A percentile compares a stretch with the other conserved stretches of the same genome.
Conservation (phyloP, 2,329 filamentous ascomycete species). For the Malbranchea cinnamomea region DNA sequence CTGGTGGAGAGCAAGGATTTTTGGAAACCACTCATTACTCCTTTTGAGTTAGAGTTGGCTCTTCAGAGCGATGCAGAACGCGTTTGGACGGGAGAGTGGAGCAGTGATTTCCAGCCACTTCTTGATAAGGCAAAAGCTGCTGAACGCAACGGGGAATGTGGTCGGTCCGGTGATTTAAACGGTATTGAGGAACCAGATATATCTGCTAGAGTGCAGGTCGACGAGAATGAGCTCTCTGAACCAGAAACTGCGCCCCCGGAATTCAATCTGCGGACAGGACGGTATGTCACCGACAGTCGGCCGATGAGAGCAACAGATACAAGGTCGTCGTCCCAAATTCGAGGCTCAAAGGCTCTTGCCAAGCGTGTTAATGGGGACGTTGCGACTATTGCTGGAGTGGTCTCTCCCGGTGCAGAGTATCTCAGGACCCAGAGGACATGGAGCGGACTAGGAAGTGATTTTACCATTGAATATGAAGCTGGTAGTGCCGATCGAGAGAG, state of each 20-base stretch:
- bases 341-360: constrained; percentile 39
- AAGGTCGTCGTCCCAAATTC: constrained; percentile 14
- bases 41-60: constrained; percentile 75
- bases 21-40: constrained; percentile 82
- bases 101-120: constrained; percentile 65
- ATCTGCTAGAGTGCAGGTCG: constrained; percentile 27
- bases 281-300: constrained; percentile 58
- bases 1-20: constrained; percentile 80
- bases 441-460: constrained; percentile 84
- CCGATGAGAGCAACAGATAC: constrained; percentile 25
- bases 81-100: constrained; percentile 80
- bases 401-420: constrained; percentile 86
- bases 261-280: constrained; percentile 81
- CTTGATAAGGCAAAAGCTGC: constrained; percentile 25
- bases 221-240: constrained; percentile 47
- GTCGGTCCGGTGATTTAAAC: constrained; percentile 13
- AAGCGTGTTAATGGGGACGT: constrained; percentile 55
- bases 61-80: constrained; percentile 60
- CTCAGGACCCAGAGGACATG: constrained; percentile 71
- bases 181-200: constrained; percentile 7
- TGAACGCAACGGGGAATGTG: constrained; percentile 8
- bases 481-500: constrained; percentile 34
- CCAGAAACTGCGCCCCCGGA: constrained; percentile 59
- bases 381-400: constrained; percentile 65
- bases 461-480: constrained; percentile 46